Evolutionary conservation across 2,329 filamentous ascomycete species (phyloP).

Genomic region (Scopulariopsis brevicaulis): DNA sequence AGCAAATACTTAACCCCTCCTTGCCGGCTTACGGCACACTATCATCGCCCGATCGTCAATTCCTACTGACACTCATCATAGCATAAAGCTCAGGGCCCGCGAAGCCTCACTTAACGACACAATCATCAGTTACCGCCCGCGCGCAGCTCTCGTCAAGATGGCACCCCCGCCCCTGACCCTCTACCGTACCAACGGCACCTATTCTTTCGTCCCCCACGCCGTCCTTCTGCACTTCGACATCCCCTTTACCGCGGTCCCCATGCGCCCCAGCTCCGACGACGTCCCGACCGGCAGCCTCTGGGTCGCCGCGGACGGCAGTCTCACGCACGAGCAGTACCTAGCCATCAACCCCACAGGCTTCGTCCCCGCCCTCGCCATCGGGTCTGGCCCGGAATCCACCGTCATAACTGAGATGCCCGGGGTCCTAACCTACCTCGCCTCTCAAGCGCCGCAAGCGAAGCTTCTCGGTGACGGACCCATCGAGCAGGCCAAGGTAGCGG

Average conservation of each 20-base stretch:
- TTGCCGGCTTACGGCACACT: too few species aligned
- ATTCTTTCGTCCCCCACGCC: slow-evolving; percentile 16
- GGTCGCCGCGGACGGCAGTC: slow-evolving; percentile 17
- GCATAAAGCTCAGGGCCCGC: too few species aligned
- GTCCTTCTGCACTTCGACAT: slow-evolving; percentile 18
- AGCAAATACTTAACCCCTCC: too few species aligned
- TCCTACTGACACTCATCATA: too few species aligned
- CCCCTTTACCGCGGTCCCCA: slow-evolving; percentile 11
- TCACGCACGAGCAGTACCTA: slow-evolving; percentile 16
- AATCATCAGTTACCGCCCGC: too few species aligned
- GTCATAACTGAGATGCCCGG: slow-evolving; percentile 21
- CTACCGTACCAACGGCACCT: slow-evolving; percentile 17
- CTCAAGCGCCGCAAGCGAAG: slow-evolving; percentile 8
- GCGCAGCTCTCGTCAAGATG: background rate
- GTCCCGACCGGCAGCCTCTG: background rate
- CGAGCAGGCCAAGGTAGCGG: slow-evolving; percentile 13
- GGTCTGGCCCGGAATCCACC: slow-evolving; percentile 7
- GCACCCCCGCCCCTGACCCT: slow-evolving; percentile 11
- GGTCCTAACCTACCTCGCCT: slow-evolving; percentile 18
- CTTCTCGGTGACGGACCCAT: slow-evolving; percentile 12
- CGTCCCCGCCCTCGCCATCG: slow-evolving; percentile 17
- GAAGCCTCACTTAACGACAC: too few species aligned
- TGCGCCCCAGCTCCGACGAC: slow-evolving; percentile 10
- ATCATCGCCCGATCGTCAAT: too few species aligned
- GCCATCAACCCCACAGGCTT: slow-evolving; percentile 17